Evolutionary conservation across 176 grass and related monocot genomes (phyloP).

Genomic region (Rhynchospora pubera): DNA sequence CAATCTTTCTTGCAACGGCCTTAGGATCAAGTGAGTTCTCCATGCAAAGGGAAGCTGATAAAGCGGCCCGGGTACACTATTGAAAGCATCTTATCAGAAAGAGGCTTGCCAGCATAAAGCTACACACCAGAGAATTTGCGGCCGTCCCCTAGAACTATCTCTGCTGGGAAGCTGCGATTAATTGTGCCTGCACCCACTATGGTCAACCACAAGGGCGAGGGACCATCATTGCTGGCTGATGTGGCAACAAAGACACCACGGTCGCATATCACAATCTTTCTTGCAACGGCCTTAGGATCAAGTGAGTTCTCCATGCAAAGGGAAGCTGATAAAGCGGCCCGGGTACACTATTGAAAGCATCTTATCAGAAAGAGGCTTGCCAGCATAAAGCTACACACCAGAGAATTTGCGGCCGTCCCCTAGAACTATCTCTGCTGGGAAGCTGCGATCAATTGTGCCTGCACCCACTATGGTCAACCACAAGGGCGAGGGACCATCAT

Average conservation of each 20-base stretch:
- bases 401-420: conserved; percentile 55
- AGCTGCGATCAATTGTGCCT: conserved; percentile 83
- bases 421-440: conserved; percentile 68
- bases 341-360: conserved; percentile 68
- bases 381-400: conserved; percentile 77
- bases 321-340: no score
- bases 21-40: conserved; percentile 91
- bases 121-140: conserved; percentile 58
- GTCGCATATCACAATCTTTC: no score
- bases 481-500: conserved; percentile 62
- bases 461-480: conserved; percentile 91
- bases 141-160: conserved; percentile 68
- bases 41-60: conserved; percentile 85
- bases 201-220: conserved; percentile 60
- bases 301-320: no score
- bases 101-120: conserved; percentile 66
- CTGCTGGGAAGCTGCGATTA: conserved; percentile 70
- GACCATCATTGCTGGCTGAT: conserved; percentile 88
- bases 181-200: conserved; percentile 92
- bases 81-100: conserved; percentile 33
- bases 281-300: no score
- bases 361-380: conserved; percentile 33
- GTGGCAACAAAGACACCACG: conserved; percentile 76
- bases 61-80: conserved; percentile 52
- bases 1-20: conserved; percentile 59